A percentile compares a stretch with the other conserved stretches of the same genome.
These are phyloP conservation scores for Gardenia jasminoides DNA, from an alignment of 257 asterid species.

Conservation along the genomic window DNA sequence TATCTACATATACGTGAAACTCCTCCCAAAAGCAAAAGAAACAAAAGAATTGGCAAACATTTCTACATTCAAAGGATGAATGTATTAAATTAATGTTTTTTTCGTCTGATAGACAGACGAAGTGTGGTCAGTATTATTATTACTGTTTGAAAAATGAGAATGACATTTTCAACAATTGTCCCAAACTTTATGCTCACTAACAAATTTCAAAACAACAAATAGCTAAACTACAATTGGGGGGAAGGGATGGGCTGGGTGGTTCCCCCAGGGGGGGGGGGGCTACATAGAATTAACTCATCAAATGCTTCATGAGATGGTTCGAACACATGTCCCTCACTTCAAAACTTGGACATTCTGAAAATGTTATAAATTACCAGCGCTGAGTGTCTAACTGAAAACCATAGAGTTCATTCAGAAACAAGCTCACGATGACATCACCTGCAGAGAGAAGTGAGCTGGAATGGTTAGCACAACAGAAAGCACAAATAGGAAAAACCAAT, in stretches of 20 bases:
- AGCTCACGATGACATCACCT: conserved; percentile 97
- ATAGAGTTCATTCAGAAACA: conserved; percentile 92
- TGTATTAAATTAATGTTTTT: neutral
- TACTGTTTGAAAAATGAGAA: too few relatives aligned
- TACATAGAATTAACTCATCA: neutral
- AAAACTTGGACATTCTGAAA: neutral
- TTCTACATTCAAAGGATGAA: neutral
- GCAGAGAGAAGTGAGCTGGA: conserved; percentile 19
- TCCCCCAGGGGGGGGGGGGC: too few relatives aligned
- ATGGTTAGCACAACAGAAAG: neutral
- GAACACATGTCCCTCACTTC: neutral
- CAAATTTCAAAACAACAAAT: neutral
- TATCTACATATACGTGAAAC: neutral
- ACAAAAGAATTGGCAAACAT: neutral
- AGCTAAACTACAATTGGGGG: neutral
- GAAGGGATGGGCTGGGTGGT: too few relatives aligned
- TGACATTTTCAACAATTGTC: neutral
- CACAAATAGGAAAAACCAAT: neutral
- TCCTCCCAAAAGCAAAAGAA: neutral
- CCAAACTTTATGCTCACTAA: neutral
- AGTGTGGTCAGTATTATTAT: neutral
- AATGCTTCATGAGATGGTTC: neutral
- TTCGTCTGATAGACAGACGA: neutral
- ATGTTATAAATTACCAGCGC: conserved; percentile 65
- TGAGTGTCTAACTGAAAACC: conserved; percentile 94